Percentiles rank a stretch among this genome's conserved stretches.
phyloP scores from a whole-genome alignment of 2,329 filamentous ascomycete species.

The Byssochlamys sp. region DNA sequence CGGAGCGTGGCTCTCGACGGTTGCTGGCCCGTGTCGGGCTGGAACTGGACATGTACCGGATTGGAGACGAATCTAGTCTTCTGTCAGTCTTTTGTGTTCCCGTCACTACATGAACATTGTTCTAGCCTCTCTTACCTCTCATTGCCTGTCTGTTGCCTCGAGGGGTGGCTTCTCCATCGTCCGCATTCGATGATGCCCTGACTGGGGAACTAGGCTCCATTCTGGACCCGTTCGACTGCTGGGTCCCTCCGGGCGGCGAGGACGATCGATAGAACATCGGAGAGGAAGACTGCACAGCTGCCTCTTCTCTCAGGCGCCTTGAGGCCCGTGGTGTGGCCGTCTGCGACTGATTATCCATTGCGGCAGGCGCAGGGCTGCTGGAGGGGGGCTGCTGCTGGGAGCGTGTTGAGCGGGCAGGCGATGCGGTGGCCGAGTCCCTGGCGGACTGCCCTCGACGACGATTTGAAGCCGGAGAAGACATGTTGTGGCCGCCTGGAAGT shows the following conservation, averaged over 20 bases:
- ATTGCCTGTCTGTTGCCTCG: constrained; percentile 27
- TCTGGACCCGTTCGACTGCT: constrained; percentile 7
- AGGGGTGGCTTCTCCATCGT: constrained; percentile 36
- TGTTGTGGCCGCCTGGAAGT: constrained; percentile 8
- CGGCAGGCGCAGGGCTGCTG: constrained; percentile 23
- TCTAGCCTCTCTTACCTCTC: constrained; percentile 26
- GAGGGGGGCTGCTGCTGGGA: constrained; percentile 22
- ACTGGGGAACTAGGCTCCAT: constrained; percentile 43
- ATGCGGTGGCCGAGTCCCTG: constrained; percentile 30
- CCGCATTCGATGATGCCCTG: constrained; percentile 28
- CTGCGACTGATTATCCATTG: constrained; percentile 15
- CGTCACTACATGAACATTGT: background rate
- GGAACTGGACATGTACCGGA: constrained; percentile 82
- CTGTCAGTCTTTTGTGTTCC: constrained; percentile 9
- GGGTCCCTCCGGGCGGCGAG: constrained; percentile 25
- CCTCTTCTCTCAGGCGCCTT: constrained; percentile 30
- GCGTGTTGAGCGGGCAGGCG: constrained; percentile 25
- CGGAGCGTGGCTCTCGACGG: constrained; percentile 52
- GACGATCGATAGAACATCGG: constrained; percentile 68
- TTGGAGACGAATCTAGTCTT: constrained; percentile 72
- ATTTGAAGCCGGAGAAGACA: constrained; percentile 36
- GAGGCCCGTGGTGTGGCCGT: constrained; percentile 39
- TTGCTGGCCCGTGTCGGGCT: constrained; percentile 58
- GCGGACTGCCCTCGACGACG: constrained; percentile 33
- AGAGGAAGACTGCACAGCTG: constrained; percentile 55